phyloP scores from a whole-genome alignment of 2,329 filamentous ascomycete genomes.

The Fusarium sp. region DNA sequence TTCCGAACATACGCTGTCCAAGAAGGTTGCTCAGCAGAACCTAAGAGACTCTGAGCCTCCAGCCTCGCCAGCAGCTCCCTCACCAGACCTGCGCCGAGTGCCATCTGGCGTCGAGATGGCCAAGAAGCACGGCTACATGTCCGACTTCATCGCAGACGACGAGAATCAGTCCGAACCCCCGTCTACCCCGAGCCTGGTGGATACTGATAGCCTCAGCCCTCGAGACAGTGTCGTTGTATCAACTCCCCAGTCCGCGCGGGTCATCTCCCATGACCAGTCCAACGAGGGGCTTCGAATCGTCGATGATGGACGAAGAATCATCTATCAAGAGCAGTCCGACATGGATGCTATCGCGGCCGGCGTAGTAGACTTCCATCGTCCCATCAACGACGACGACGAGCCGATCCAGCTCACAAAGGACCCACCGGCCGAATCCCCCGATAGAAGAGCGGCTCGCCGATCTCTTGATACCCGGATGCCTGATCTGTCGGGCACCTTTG shows the following conservation, averaged over 20 bases:
- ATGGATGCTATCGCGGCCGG: conserved; percentile 44
- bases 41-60: conserved; percentile 39
- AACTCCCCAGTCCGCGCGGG: conserved; percentile 44
- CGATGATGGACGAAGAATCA: conserved; percentile 49
- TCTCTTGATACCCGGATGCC: conserved; percentile 42
- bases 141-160: conserved; percentile 49
- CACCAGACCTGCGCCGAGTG: conserved; percentile 42
- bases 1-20: conserved; percentile 44
- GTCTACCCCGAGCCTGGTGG: conserved; percentile 50
- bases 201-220: conserved; percentile 51
- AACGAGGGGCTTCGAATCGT: conserved; percentile 49
- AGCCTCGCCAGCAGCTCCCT: conserved; percentile 31
- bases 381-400: conserved; percentile 42
- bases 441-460: conserved; percentile 24
- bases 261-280: conserved; percentile 43
- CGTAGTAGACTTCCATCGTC: conserved; percentile 44
- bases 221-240: conserved; percentile 46
- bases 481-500: conserved; percentile 34
- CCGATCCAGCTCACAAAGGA: conserved; percentile 44
- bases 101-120: conserved; percentile 49
- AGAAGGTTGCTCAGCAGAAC: conserved; percentile 42
- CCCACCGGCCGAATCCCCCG: conserved; percentile 18
- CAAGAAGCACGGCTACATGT: conserved; percentile 49
- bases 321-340: conserved; percentile 47
- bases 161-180: conserved; percentile 50